Evolutionary conservation across 1,284 basidiomycete genomes (phyloP), one percentile per base, ranked within the genome.

Genomic region (Athelia sp.): DNA sequence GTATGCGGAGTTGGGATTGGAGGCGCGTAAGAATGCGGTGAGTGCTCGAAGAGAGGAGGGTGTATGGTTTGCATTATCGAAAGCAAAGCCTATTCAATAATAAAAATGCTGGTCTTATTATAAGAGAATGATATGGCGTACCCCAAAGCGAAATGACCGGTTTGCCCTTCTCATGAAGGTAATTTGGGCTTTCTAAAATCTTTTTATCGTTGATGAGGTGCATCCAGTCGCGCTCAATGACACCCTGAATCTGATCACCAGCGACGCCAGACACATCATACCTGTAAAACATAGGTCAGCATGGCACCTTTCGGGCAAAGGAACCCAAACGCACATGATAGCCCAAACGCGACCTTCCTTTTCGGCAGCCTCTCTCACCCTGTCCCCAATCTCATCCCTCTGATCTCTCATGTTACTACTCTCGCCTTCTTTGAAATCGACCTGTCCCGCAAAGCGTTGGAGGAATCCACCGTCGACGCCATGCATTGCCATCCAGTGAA

Each of bases 401-500:
- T 85, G 67, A 21, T 75, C 64, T 52, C 74, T 67, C 46, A 83
- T 75, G 9, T 78, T 82, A 35, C 74, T 65, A 47, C 76, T 78
- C 0, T 79, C 77, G 2, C 62, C 60, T 47, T 78, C 77, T 29
- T 29, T 29, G 22, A 79, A 50, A 58, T 88, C 84, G 43, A 78
- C 80, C 56, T 87, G 76, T 0, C 77, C 74, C 0, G 76, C 75
- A 59, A 90, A 89, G 3, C 88, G 79, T 60, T 90, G 88, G 15
- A 90, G 61, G 61, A 91, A 88, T 2, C 77, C 84, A 8, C 88
- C 88, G 54, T 90, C 85, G 19, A 91, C 76, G 42, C 81, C 80
- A 54, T 88, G 82, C 53, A 78, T 67, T 6, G 87, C 87, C 88
- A 90, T 90, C 85, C 85, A 89, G 55, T 81, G 76, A 61, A 90